These are phyloP conservation scores for Typha latifolia DNA, from an alignment of 176 grass and related monocot species.

Conservation along the genomic window DNA sequence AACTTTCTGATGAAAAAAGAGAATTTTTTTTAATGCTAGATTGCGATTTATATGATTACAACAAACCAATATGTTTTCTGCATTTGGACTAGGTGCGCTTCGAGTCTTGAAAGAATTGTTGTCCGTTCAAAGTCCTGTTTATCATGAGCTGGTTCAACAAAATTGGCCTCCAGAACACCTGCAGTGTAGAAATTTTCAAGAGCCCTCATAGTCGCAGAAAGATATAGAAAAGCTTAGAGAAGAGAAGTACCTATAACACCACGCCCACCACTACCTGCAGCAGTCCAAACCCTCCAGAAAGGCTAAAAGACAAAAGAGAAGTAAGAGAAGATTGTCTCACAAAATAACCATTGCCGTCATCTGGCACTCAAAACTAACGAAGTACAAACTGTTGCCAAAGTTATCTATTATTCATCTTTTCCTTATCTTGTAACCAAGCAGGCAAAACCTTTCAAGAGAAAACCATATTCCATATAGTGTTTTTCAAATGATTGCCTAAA, in stretches of 20 bases:
- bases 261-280: constrained; percentile 84
- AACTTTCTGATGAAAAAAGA: neutral
- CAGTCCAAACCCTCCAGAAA: constrained; percentile 98
- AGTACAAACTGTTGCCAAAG: no score
- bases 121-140: constrained; percentile 97
- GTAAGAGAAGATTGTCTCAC: neutral
- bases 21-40: constrained; percentile 11
- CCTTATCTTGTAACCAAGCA: no score
- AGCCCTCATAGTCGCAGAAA: neutral
- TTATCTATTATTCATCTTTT: no score
- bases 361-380: neutral
- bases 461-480: no score
- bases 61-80: constrained; percentile 91
- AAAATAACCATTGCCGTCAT: neutral
- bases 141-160: constrained; percentile 98
- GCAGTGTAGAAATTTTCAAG: constrained; percentile 6
- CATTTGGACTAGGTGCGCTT: constrained; percentile 71
- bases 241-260: constrained; percentile 78
- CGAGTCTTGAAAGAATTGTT: constrained; percentile 87
- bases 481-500: no score
- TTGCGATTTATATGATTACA: constrained; percentile 6
- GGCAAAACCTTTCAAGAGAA: no score
- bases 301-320: constrained; percentile 38
- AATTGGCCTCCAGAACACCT: constrained; percentile 96
- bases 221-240: constrained; percentile 6